Evolutionary conservation across 1,284 basidiomycete species (phyloP).

Genomic region (Rhodotorula sp.): DNA sequence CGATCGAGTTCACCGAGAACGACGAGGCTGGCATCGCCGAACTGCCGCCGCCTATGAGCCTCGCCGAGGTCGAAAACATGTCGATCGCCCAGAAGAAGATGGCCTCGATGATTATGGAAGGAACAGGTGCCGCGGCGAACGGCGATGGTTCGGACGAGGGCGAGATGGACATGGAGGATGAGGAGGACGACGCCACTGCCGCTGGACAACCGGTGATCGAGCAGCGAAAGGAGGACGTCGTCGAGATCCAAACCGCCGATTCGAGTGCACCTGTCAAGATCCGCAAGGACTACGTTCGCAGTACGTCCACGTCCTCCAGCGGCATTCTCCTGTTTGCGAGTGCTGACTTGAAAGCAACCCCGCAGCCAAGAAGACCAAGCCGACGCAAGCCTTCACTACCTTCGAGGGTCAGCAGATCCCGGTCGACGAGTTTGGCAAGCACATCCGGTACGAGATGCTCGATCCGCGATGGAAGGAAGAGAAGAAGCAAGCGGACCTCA

Average conservation of each 20-base stretch:
- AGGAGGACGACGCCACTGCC: slow-evolving; percentile 65
- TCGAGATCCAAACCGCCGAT: slow-evolving; percentile 40
- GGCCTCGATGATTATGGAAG: slow-evolving; percentile 97
- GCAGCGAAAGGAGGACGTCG: slow-evolving; percentile 44
- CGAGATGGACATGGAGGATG: slow-evolving; percentile 70
- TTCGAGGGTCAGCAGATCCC: slow-evolving; percentile 76
- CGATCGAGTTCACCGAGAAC: slow-evolving; percentile 93
- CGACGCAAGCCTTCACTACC: slow-evolving; percentile 28
- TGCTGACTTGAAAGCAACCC: too few species aligned
- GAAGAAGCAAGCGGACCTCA: slow-evolving; percentile 76
- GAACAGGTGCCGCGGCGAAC: slow-evolving; percentile 63
- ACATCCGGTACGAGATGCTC: slow-evolving; percentile 96
- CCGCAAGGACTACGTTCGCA: slow-evolving; percentile 92
- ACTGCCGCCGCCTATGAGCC: slow-evolving; percentile 88
- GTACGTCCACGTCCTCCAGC: slow-evolving; percentile 55
- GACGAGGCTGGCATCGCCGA: slow-evolving; percentile 76
- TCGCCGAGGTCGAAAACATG: slow-evolving; percentile 94
- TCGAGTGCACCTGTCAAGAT: slow-evolving; percentile 78
- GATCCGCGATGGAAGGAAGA: slow-evolving; percentile 98
- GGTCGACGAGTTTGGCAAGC: slow-evolving; percentile 91
- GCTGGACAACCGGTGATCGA: slow-evolving; percentile 58
- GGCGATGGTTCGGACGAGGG: slow-evolving; percentile 57
- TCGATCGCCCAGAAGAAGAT: slow-evolving; percentile 95
- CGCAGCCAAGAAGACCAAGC: slow-evolving; percentile 38
- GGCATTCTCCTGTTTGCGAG: background rate